Base-by-base conservation (phyloP, 768 basidiomycete genomes). In the Panus rudis region DNA sequence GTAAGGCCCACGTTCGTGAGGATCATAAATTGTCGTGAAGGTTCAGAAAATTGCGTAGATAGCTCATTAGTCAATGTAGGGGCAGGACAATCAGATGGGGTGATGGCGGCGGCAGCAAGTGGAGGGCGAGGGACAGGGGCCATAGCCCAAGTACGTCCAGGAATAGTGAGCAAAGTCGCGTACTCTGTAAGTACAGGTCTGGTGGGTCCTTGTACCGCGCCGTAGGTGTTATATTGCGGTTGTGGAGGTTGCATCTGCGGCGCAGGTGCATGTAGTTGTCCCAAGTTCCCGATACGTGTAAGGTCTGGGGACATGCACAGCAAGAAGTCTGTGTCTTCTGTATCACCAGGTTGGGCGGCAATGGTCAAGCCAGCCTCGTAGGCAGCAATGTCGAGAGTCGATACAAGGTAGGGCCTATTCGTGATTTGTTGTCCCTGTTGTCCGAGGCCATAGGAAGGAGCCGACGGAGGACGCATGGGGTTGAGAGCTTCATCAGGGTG, bases 1-100 rank as follows among this genome's bases (percentile, higher is more conserved):
- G 82, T 85, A 47, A 96, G 61, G 4, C 92, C 92, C 14, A 81
- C 82, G 53, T 91, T 93, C 20, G 85, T 91, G 46, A 97, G 64
- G 45, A 97, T 75, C 71, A 97, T 78, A 59, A 92, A 94, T 54
- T 90, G 84, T 37, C 73, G 72, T 17, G 85, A 70, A 10, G 73
- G 67, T 45, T 85, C 79, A n/a, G 76, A 78, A 54, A 86, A 84
- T 58, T 93, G 89, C 16, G 78, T 75, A 0, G 83, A 84, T 30
- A 94, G 68, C 64, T 94, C 91, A 55, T 92, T 92, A 39, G 75
- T 79, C 24, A 75, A 64, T 2, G 73, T 65, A 11, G 82, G 79
- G 1, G 68, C 63, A 22, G 79, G 74, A 2, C 54, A 49, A 27
- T 56, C 54, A 6, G 59, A 40, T 22, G 59, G 57, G 13, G 55